Conservation (phyloP, 306 rosid species). For the Arachis stenosperma region DNA sequence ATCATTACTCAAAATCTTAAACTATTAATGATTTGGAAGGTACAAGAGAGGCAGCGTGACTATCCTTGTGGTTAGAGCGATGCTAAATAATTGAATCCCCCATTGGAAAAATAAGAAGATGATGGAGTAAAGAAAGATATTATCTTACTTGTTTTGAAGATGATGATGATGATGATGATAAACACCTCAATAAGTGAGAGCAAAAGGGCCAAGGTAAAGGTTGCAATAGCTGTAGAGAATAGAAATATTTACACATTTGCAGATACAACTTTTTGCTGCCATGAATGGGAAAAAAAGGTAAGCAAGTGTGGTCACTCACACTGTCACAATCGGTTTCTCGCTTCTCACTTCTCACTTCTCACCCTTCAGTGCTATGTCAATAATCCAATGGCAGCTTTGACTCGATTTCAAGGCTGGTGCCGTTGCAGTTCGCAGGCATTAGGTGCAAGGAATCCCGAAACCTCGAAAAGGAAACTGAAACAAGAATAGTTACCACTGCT, state of each 20-base stretch:
- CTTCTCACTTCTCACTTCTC: background rate
- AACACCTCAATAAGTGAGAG: conserved; percentile 12
- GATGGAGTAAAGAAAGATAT: background rate
- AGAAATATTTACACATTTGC: conserved; percentile 33
- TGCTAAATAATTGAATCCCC: conserved; percentile 38
- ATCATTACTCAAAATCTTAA: too few relatives aligned
- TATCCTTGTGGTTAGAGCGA: conserved; percentile 38
- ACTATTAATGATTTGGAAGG: conserved; percentile 37
- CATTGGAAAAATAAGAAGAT: conserved; percentile 33
- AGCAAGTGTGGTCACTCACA: conserved; percentile 43
- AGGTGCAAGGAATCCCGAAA: conserved; percentile 42
- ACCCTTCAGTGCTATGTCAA: conserved; percentile 45
- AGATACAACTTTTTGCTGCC: conserved; percentile 37
- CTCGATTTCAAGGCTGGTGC: conserved; percentile 46
- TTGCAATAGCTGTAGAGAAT: conserved; percentile 20
- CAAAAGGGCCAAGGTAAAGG: background rate
- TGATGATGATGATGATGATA: conserved; percentile 10
- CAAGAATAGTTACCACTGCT: conserved; percentile 44
- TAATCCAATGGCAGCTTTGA: conserved; percentile 55
- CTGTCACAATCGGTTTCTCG: conserved; percentile 41
- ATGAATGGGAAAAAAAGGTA: conserved; percentile 21
- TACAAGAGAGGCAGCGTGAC: conserved; percentile 36
- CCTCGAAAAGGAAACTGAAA: conserved; percentile 45
- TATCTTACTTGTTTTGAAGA: background rate
- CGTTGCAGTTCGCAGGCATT: conserved; percentile 4